Percentiles rank a stretch among this genome's conserved stretches.
Evolutionary conservation across 306 rosid genomes (phyloP).

Genomic region (Myrica gale): DNA sequence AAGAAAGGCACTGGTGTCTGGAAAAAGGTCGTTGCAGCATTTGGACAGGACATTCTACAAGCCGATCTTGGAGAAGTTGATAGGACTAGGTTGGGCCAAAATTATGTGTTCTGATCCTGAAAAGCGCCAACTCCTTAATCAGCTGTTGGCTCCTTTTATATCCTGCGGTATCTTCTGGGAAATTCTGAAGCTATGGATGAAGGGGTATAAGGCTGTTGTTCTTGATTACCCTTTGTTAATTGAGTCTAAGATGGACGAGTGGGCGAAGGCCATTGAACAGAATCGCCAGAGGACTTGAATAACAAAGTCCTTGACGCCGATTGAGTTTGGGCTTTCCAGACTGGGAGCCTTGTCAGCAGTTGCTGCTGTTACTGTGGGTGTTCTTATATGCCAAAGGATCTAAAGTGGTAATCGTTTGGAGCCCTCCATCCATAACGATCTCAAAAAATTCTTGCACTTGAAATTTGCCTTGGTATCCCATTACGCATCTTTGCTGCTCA

Average conservation of each 20-base stretch:
- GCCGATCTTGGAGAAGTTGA: slow-evolving; percentile 65
- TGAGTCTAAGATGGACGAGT: slow-evolving; percentile 77
- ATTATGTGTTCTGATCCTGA: slow-evolving; percentile 70
- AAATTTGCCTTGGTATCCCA: neutral
- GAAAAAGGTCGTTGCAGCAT: slow-evolving; percentile 67
- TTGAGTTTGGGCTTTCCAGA: slow-evolving; percentile 64
- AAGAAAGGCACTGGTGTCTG: slow-evolving; percentile 73
- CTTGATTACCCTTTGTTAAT: slow-evolving; percentile 81
- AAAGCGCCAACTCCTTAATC: slow-evolving; percentile 76
- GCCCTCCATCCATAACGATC: neutral
- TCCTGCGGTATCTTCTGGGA: slow-evolving; percentile 78
- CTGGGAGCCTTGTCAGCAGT: slow-evolving; percentile 55
- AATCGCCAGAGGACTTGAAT: slow-evolving; percentile 68
- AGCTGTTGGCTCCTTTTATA: slow-evolving; percentile 74
- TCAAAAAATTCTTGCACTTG: neutral
- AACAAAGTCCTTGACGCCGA: slow-evolving; percentile 70
- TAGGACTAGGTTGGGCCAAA: slow-evolving; percentile 68
- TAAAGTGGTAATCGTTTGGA: slow-evolving; percentile 28
- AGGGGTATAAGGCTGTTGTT: slow-evolving; percentile 70
- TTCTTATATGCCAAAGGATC: slow-evolving; percentile 43
- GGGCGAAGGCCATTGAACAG: slow-evolving; percentile 81
- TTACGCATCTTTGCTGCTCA: no score
- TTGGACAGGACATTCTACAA: slow-evolving; percentile 72
- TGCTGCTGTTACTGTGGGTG: slow-evolving; percentile 43
- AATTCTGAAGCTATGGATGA: slow-evolving; percentile 69